These are phyloP conservation scores for Lignosus rhinocerotis DNA, from an alignment of 1,284 basidiomycete species.

Conservation along the genomic window DNA sequence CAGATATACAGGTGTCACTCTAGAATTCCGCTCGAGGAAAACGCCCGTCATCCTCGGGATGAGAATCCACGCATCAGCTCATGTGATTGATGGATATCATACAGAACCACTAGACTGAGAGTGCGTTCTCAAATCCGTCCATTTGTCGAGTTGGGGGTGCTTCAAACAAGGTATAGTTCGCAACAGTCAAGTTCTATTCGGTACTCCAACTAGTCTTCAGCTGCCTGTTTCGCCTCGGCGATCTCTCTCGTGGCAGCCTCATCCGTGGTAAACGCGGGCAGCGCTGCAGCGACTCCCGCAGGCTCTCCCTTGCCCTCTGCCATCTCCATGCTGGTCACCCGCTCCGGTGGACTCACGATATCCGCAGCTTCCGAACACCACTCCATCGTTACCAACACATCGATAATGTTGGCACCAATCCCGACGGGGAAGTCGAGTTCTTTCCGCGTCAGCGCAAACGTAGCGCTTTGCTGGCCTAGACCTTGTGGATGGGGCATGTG, in stretches of 20 bases:
- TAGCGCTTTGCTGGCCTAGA: constrained; percentile 25
- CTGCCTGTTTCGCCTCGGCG: constrained; percentile 25
- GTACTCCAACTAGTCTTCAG: constrained; percentile 18
- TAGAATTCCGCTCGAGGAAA: no score
- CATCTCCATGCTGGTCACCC: constrained; percentile 25
- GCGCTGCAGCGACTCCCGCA: constrained; percentile 19
- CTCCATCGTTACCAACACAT: constrained; percentile 54
- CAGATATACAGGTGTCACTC: neutral
- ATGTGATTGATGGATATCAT: neutral
- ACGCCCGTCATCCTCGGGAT: neutral
- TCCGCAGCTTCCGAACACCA: constrained; percentile 29
- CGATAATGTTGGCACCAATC: constrained; percentile 63
- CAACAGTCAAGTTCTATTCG: neutral
- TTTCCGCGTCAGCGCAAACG: constrained; percentile 48
- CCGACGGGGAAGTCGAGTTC: constrained; percentile 80
- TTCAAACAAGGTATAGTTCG: neutral
- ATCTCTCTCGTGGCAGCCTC: constrained; percentile 10
- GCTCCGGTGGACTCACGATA: constrained; percentile 21
- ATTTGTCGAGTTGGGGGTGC: neutral
- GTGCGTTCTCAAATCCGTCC: neutral
- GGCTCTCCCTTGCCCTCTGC: constrained; percentile 26
- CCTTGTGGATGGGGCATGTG: constrained; percentile 57
- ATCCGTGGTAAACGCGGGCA: constrained; percentile 24
- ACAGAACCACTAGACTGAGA: neutral
- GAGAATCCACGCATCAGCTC: neutral